These are phyloP conservation scores for Linderniella brevidens DNA, from an alignment of 257 asterid species.

Conservation along the genomic window DNA sequence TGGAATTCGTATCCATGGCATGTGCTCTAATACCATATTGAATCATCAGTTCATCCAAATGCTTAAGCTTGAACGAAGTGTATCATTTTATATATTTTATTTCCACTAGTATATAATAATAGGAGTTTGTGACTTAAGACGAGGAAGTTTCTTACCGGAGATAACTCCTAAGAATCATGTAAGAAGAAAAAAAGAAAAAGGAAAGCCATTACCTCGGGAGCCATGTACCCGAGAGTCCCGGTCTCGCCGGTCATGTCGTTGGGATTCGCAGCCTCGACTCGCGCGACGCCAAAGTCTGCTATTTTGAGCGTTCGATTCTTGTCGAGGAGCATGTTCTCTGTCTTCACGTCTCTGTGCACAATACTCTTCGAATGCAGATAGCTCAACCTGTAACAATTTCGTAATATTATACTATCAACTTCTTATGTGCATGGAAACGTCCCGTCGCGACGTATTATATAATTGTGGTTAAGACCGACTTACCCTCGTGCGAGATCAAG, in stretches of 20 bases:
- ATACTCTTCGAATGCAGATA: constrained; percentile 70
- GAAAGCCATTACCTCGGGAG: constrained; percentile 58
- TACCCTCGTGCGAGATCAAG: constrained; percentile 82
- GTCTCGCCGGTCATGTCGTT: constrained; percentile 95
- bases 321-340: constrained; percentile 87
- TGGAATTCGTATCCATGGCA: too few species aligned
- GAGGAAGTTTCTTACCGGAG: too few species aligned
- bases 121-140: too few species aligned
- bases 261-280: constrained; percentile 81
- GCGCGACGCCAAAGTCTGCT: constrained; percentile 88
- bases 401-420: too few species aligned
- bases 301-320: constrained; percentile 47
- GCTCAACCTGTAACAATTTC: constrained; percentile 28
- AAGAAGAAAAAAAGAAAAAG: background rate
- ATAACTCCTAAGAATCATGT: background rate
- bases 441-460: too few species aligned
- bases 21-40: too few species aligned
- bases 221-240: constrained; percentile 93
- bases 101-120: too few species aligned
- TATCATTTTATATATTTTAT: too few species aligned
- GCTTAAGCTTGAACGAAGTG: too few species aligned
- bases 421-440: too few species aligned
- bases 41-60: too few species aligned
- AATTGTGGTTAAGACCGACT: background rate
- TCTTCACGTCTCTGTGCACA: constrained; percentile 80